Evolutionary conservation across 345 rosid genomes (phyloP).

Genomic region (Pugionium dolabratum): DNA sequence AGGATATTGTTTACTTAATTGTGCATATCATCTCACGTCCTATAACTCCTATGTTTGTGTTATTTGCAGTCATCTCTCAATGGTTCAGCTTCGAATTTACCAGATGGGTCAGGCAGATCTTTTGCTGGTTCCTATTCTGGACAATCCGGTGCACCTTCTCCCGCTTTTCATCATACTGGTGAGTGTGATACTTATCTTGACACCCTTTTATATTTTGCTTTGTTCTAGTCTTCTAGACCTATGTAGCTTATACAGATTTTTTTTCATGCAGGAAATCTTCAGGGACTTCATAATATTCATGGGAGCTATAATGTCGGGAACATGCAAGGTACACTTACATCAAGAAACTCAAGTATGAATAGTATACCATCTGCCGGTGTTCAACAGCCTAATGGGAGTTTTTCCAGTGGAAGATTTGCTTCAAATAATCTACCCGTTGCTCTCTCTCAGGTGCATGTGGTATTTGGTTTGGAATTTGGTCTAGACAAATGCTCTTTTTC

Average conservation of each 20-base stretch:
- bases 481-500: not conserved
- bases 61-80: conserved; percentile 79
- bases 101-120: conserved; percentile 73
- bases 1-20: not conserved
- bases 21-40: not conserved
- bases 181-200: conserved; percentile 34
- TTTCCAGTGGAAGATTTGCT: conserved; percentile 84
- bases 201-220: conserved; percentile 11
- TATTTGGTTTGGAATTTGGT: not conserved
- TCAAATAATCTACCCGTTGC: conserved; percentile 86
- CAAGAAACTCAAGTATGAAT: conserved; percentile 82
- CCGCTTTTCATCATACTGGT: conserved; percentile 79
- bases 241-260: not conserved
- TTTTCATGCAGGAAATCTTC: conserved; percentile 65
- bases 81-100: conserved; percentile 86
- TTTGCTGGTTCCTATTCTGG: conserved; percentile 84
- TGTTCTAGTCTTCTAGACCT: not conserved
- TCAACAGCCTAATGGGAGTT: conserved; percentile 89
- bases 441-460: conserved; percentile 75
- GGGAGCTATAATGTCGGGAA: conserved; percentile 89
- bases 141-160: conserved; percentile 90
- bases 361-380: conserved; percentile 77
- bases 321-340: conserved; percentile 83
- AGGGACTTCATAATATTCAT: conserved; percentile 86
- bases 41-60: conserved; percentile 20